A percentile compares a stretch with the other conserved stretches of the same genome.
Conservation (phyloP, 495 filamentous ascomycete species). For the Penicillium parvum region DNA sequence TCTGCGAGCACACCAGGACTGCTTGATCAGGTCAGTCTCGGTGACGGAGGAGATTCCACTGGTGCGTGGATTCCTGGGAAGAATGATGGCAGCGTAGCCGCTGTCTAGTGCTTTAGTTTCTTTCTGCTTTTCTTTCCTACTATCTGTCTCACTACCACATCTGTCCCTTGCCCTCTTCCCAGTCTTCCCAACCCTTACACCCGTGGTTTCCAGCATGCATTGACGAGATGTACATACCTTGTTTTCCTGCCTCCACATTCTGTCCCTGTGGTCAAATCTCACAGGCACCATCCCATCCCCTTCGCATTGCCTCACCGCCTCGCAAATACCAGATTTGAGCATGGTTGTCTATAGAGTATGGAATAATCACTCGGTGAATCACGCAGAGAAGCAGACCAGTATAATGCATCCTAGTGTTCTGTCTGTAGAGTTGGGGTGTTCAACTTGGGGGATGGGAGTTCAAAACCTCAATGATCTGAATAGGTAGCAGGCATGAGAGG, state of each 20-base stretch:
- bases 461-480: no score
- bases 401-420: slow-evolving; percentile 19
- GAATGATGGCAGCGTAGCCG: slow-evolving; percentile 7
- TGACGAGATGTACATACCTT: slow-evolving; percentile 42
- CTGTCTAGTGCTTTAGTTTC: slow-evolving; percentile 8
- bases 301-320: slow-evolving; percentile 23
- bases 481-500: no score
- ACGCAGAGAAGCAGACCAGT: slow-evolving; percentile 30
- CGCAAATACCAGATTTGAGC: slow-evolving; percentile 31
- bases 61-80: slow-evolving; percentile 8
- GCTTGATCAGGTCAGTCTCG: slow-evolving; percentile 1
- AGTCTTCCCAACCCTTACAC: slow-evolving; percentile 11
- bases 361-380: slow-evolving; percentile 29
- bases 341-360: slow-evolving; percentile 38
- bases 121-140: slow-evolving; percentile 7
- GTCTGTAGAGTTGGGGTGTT: no score
- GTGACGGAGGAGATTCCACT: slow-evolving; percentile 6
- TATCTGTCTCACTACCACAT: slow-evolving; percentile 15
- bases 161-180: slow-evolving; percentile 8
- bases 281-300: slow-evolving; percentile 2
- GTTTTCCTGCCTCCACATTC: slow-evolving; percentile 9
- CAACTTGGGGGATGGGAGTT: no score
- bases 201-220: slow-evolving; percentile 24
- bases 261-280: slow-evolving; percentile 15
- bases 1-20: not conserved